phyloP scores from a whole-genome alignment of 148 eudicot genomes.

The Vaccinium macrocarpon region DNA sequence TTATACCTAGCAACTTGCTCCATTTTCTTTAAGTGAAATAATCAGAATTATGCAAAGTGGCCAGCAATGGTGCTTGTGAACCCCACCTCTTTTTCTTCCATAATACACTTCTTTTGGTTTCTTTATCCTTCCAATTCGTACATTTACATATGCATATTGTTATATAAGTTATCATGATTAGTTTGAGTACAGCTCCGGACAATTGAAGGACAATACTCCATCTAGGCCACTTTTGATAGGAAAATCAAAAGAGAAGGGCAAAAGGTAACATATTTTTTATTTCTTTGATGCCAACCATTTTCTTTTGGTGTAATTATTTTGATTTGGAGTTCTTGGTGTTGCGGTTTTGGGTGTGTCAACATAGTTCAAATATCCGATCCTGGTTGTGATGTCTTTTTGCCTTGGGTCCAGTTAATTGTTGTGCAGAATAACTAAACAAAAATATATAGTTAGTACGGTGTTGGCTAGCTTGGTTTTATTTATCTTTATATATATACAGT shows the following conservation, averaged over 20 bases:
- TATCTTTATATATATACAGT: too few species aligned
- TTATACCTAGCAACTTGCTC: background rate
- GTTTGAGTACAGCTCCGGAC: background rate
- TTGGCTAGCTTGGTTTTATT: background rate
- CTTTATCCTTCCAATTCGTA: background rate
- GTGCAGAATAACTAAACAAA: background rate
- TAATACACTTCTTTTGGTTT: background rate
- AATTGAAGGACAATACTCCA: background rate
- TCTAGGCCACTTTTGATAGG: background rate
- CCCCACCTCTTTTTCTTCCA: background rate
- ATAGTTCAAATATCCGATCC: too few species aligned
- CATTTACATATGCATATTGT: background rate
- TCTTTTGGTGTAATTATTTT: too few species aligned
- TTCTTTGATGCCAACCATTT: too few species aligned
- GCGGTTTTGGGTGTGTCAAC: too few species aligned
- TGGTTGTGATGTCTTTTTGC: too few species aligned
- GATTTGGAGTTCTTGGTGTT: too few species aligned
- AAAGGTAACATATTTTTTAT: too few species aligned
- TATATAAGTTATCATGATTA: background rate
- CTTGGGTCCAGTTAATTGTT: too few species aligned
- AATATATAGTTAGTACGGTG: background rate
- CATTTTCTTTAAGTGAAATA: background rate
- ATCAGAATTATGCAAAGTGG: background rate
- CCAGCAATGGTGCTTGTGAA: background rate
- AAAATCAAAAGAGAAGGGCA: background rate